Evolutionary conservation across 2,329 filamentous ascomycete genomes (phyloP).

Genomic region (Colletotrichum noveboracense): DNA sequence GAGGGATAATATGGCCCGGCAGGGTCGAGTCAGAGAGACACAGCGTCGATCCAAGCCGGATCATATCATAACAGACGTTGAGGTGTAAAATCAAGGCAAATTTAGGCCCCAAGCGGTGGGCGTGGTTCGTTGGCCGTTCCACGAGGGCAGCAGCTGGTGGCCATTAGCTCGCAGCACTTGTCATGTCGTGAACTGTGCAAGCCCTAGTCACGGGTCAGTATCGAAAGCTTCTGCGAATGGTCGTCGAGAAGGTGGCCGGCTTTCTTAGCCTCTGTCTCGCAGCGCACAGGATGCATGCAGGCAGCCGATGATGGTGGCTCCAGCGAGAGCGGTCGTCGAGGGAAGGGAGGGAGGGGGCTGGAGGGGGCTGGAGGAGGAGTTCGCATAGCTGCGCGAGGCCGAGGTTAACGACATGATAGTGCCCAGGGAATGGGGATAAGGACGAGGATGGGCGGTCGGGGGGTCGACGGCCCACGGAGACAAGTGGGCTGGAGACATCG

Average conservation of each 20-base stretch:
- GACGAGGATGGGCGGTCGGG: background rate
- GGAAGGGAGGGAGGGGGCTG: background rate
- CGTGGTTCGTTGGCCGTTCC: background rate
- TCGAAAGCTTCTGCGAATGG: background rate
- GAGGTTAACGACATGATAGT: background rate
- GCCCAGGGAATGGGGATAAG: background rate
- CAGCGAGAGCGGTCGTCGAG: background rate
- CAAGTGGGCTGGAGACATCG: background rate
- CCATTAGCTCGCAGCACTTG: constrained; percentile 11
- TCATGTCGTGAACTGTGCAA: constrained; percentile 13
- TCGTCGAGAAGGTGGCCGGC: background rate
- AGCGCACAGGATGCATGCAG: background rate
- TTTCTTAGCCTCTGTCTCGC: background rate
- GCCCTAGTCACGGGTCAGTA: constrained; percentile 5
- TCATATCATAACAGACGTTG: background rate
- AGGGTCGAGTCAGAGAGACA: background rate
- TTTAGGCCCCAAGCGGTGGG: background rate
- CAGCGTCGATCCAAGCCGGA: background rate
- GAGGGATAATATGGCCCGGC: background rate
- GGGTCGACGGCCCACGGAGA: background rate
- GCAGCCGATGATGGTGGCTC: background rate
- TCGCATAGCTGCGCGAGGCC: background rate
- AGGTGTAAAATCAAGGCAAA: background rate
- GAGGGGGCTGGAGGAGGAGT: background rate
- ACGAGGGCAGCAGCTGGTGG: constrained; percentile 5